Evolutionary conservation across 2,329 filamentous ascomycete species (phyloP), one percentile per base, ranked within the genome.

Genomic region (Diaporthe velutina): DNA sequence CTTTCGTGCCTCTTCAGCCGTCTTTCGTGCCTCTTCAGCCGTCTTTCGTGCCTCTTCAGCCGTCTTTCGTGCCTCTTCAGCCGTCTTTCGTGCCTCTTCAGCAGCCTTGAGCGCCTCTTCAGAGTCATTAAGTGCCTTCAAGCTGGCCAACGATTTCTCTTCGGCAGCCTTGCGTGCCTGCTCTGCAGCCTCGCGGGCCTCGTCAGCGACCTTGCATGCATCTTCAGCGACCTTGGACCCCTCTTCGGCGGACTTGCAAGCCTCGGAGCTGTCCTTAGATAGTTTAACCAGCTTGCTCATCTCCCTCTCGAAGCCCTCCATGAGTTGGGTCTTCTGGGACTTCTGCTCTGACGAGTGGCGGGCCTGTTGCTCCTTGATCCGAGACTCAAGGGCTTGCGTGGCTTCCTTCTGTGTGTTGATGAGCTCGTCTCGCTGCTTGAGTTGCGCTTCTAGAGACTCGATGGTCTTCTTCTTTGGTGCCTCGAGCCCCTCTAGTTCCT

Each of bases 361-460:
- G 17, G 30, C 40, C 28, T 13, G 9, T 22, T 33, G 4, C 40
- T 48, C 28, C 28, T 66, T 33, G 17, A 48, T 1, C 1, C 5
- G 40, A 35, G 60, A 40, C 28, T 66, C 4, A 7, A 64, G 60
- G 9, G 28, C 9, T 30, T 45, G 35, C n/a, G 19, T 61, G 35
- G 25, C 10, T 15, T 22, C 38, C 60, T 66, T 33, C 10, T 48
- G 40, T 10, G 25, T 12, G 8, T 48, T 33, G 28, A 33, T n/a
- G 60, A 22, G 13, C 42, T 64, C 60, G 30, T 64, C 60, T 10
- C 60, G 60, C 60, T 64, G 25, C 35, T 42, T 28, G 15, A 61
- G 35, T 25, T 42, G 35, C 35, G 25, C 8, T n/a, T 61, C 17
- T 1, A 42, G n/a, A 15, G 38, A 19, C 2, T 61, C 22, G 52